Evolutionary conservation across 1,139 yeast genomes (phyloP).

Genomic region (Suhomyces bokatorum): DNA sequence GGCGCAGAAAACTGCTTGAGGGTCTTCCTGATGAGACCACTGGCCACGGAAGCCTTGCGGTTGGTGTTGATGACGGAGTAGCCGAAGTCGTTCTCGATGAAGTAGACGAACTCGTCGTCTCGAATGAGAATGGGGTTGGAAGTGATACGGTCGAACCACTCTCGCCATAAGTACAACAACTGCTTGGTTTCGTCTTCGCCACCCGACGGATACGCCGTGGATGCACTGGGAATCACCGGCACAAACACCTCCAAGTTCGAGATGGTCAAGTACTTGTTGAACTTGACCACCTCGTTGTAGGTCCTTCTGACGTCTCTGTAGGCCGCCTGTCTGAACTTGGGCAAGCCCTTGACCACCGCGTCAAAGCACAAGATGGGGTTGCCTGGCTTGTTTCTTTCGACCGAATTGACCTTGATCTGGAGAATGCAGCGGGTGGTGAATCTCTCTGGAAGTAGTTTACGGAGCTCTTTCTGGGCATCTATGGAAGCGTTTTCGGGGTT

Average conservation of each 20-base stretch:
- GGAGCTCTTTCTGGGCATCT: conserved; percentile 37
- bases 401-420: conserved; percentile 29
- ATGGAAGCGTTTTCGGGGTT: no score
- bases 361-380: conserved; percentile 49
- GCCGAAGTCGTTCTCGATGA: conserved; percentile 86
- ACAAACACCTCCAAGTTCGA: conserved; percentile 92
- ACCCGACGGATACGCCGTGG: conserved; percentile 76
- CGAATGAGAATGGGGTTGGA: conserved; percentile 74
- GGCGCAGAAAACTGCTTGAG: conserved; percentile 91
- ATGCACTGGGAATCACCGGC: conserved; percentile 78
- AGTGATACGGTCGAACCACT: conserved; percentile 81
- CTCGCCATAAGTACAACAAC: conserved; percentile 64
- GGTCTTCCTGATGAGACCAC: conserved; percentile 85
- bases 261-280: conserved; percentile 74
- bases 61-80: conserved; percentile 64
- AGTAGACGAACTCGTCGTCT: conserved; percentile 86
- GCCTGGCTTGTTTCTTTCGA: conserved; percentile 44
- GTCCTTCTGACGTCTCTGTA: conserved; percentile 82
- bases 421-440: conserved; percentile 38
- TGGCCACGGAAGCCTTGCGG: conserved; percentile 61
- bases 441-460: conserved; percentile 53
- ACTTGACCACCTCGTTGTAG: conserved; percentile 69
- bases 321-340: conserved; percentile 68
- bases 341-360: conserved; percentile 53
- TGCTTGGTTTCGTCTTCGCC: conserved; percentile 77